Conservation (phyloP, 345 rosid genomes). For the Citrus medica region DNA sequence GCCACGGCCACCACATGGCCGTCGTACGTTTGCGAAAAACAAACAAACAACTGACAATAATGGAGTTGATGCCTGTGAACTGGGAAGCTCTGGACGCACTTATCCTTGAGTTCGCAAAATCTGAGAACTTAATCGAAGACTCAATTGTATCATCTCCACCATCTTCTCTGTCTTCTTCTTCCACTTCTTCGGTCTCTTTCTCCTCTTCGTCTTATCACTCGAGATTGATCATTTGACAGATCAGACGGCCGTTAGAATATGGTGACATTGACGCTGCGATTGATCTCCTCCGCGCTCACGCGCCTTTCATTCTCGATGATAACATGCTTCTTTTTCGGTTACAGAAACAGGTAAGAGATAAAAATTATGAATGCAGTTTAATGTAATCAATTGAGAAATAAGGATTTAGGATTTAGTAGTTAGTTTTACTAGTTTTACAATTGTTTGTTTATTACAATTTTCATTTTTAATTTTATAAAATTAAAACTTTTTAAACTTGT, state of each 20-base stretch:
- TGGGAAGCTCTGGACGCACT: conserved; percentile 91
- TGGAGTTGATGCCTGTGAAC: conserved; percentile 72
- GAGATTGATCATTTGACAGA: conserved; percentile 71
- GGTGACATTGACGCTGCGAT: conserved; percentile 73
- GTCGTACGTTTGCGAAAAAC: too few relatives aligned
- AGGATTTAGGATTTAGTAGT: too few relatives aligned
- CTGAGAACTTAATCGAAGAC: conserved; percentile 72
- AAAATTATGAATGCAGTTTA: conserved; percentile 9
- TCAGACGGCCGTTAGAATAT: conserved; percentile 61
- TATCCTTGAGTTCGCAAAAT: conserved; percentile 74
- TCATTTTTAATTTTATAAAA: too few relatives aligned
- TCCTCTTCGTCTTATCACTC: conserved; percentile 69
- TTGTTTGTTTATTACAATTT: too few relatives aligned
- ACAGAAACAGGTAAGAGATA: conserved; percentile 70
- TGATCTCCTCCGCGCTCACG: conserved; percentile 58
- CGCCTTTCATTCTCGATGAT: conserved; percentile 75
- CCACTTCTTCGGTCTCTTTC: conserved; percentile 43
- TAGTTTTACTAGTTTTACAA: too few relatives aligned
- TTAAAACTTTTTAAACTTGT: too few relatives aligned
- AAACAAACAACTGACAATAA: conserved; percentile 17
- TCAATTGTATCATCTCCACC: conserved; percentile 27
- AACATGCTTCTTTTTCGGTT: conserved; percentile 74
- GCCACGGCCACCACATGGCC: too few relatives aligned
- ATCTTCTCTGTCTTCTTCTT: conserved; percentile 37
- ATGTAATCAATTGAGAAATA: background rate